These are phyloP conservation scores for Kandelia obovata DNA, from an alignment of 345 rosid genomes.

Conservation along the genomic window DNA sequence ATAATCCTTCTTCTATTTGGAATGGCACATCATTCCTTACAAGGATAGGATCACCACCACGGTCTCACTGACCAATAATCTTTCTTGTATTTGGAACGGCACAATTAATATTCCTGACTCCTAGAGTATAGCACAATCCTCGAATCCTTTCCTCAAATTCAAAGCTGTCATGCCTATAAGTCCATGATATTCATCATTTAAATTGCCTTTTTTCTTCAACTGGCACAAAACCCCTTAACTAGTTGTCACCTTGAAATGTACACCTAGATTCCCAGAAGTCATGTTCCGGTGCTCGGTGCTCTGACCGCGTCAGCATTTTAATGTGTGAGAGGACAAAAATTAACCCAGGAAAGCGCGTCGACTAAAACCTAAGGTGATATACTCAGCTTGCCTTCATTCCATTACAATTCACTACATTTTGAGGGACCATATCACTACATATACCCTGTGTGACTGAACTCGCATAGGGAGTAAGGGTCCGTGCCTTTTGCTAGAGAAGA, in stretches of 20 bases:
- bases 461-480: slow-evolving; percentile 9
- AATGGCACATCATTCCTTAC: neutral
- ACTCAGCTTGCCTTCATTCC: slow-evolving; percentile 6
- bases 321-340: neutral
- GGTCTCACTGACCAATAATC: no score
- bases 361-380: neutral
- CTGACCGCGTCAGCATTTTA: neutral
- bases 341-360: neutral
- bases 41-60: no score
- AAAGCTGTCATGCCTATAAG: neutral
- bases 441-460: slow-evolving; percentile 13
- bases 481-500: slow-evolving; percentile 17
- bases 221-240: neutral
- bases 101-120: no score
- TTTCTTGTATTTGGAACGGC: no score
- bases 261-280: neutral
- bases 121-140: no score
- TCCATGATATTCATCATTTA: neutral
- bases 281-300: no score
- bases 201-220: neutral
- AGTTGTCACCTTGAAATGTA: neutral
- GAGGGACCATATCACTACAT: slow-evolving; percentile 15
- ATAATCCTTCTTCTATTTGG: neutral
- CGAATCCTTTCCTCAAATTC: no score
- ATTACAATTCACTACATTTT: neutral